Percentiles rank a stretch among this genome's conserved stretches.
Evolutionary conservation across 768 basidiomycete species (phyloP).

Genomic region (Clitopilus hobsonii): DNA sequence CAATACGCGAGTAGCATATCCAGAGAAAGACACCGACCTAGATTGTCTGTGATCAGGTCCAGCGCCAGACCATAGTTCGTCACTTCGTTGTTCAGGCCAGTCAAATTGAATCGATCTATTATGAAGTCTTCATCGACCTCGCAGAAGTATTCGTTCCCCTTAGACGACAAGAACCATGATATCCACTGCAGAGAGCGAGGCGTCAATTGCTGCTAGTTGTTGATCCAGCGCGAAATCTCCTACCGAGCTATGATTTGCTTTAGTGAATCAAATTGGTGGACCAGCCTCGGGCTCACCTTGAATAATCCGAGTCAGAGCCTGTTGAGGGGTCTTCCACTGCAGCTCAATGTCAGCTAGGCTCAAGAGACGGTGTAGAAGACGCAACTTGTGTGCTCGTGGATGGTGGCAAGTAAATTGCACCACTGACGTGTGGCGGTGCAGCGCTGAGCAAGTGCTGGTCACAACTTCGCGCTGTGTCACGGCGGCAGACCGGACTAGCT

Average conservation of each 20-base stretch:
- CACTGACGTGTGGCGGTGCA: background rate
- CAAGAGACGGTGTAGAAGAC: background rate
- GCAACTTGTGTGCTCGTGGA: slow-evolving; percentile 9
- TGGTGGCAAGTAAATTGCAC: background rate
- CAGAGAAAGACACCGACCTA: slow-evolving; percentile 54
- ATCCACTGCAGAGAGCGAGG: too few relatives aligned
- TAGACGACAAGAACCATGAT: slow-evolving; percentile 94
- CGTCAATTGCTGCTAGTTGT: background rate
- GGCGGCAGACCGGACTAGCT: too few relatives aligned
- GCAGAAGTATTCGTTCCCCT: slow-evolving; percentile 99
- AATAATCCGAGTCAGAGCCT: slow-evolving; percentile 94
- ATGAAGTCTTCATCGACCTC: slow-evolving; percentile 99
- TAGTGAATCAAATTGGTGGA: slow-evolving; percentile 3
- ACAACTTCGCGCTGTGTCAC: too few relatives aligned
- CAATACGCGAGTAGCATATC: background rate
- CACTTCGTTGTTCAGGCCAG: slow-evolving; percentile 94
- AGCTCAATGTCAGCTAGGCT: background rate
- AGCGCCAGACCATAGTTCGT: slow-evolving; percentile 91
- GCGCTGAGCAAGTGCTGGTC: too few relatives aligned
- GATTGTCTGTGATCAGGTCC: slow-evolving; percentile 92
- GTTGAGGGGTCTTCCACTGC: slow-evolving; percentile 84
- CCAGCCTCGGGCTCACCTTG: slow-evolving; percentile 59
- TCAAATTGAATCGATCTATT: slow-evolving; percentile 95
- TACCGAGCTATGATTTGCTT: slow-evolving; percentile 29
- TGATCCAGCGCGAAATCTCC: slow-evolving; percentile 2